A percentile compares a stretch with the other conserved stretches of the same genome.
These are phyloP conservation scores for Dendrobium huoshanense DNA, from an alignment of 106 monocot genomes.

Conservation along the genomic window DNA sequence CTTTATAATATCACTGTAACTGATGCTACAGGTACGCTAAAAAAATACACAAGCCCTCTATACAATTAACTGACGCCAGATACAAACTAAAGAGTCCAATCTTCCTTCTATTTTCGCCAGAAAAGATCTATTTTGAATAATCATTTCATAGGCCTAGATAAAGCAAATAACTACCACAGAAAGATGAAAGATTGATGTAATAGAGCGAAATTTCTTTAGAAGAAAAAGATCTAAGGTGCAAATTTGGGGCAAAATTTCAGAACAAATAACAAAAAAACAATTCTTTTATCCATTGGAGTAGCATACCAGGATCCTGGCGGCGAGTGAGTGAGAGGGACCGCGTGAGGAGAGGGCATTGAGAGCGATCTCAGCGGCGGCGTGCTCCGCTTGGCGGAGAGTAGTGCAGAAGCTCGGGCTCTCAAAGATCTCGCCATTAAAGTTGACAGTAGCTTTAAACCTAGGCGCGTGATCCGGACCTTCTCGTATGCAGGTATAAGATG, in stretches of 20 bases:
- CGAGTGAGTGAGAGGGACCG: slow-evolving; percentile 77
- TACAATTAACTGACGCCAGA: not conserved
- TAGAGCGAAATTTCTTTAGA: not conserved
- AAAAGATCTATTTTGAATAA: not conserved
- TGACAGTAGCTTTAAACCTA: slow-evolving; percentile 81
- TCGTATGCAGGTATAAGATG: slow-evolving; percentile 74
- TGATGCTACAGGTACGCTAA: not conserved
- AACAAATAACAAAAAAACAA: not conserved
- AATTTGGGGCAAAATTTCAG: not conserved
- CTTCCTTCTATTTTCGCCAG: not conserved
- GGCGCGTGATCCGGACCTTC: slow-evolving; percentile 96
- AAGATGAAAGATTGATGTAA: not conserved
- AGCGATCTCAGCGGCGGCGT: slow-evolving; percentile 82
- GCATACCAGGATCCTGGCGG: slow-evolving; percentile 76
- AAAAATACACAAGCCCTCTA: not conserved
- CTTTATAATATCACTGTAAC: not conserved
- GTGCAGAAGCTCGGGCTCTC: slow-evolving; percentile 87
- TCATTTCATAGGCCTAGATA: not conserved
- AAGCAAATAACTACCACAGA: not conserved
- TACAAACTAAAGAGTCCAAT: not conserved
- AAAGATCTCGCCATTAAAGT: slow-evolving; percentile 86
- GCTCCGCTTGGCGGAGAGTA: slow-evolving; percentile 90
- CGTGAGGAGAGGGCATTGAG: slow-evolving; percentile 66
- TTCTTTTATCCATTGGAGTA: not conserved
- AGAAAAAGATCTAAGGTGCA: not conserved